Evolutionary conservation across 2,329 filamentous ascomycete genomes (phyloP), one percentile per base, ranked within the genome.

Genomic region (Metarhizium robertsii): DNA sequence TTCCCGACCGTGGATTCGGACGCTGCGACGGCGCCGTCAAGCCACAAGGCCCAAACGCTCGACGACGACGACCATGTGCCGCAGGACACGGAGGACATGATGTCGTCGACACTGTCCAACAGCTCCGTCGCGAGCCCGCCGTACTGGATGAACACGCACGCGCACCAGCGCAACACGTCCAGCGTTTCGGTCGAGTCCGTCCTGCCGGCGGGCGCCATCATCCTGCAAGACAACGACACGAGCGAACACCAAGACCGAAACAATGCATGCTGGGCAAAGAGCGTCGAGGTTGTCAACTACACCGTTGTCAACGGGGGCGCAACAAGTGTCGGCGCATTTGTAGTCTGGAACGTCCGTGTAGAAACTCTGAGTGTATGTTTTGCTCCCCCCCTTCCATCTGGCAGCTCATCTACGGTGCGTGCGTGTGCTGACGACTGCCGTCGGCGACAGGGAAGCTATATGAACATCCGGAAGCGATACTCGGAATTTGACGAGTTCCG

Each of bases 401-500:
- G 38, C 38, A 40, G 13, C 38, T 40, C 38, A 40, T 40, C 38
- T 16, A 16, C 38, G 32, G 4, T 13, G 16, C n/a, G 4, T 13
- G 16, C n/a, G 13, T 8, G 13, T 40, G 43, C 50, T 55, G 18
- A 55, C 50, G 18, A 55, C 50, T 40, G 6, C 10, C 10, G 7
- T 5, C 4, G 11, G 7, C 3, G 14, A 20, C 47, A 85, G 81
- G 81, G 83, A 46, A 78, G 79, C 57, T 77, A 73, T 50, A 84
- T 86, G 73, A 77, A 79, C 58, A 81, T 86, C 60, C 75, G 82
- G 57, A 86, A 86, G 67, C 80, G 92, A 68, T 97, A 96, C 71
- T 96, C 92, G 0, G 92, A 97, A 69, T 97, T 97, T 66, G 90
- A 95, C 68, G 84, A 88, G 55, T 80, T 99, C 58, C 83, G 91